phyloP scores from a whole-genome alignment of 108 stramenopile species.

The Cyclotella sp. region DNA sequence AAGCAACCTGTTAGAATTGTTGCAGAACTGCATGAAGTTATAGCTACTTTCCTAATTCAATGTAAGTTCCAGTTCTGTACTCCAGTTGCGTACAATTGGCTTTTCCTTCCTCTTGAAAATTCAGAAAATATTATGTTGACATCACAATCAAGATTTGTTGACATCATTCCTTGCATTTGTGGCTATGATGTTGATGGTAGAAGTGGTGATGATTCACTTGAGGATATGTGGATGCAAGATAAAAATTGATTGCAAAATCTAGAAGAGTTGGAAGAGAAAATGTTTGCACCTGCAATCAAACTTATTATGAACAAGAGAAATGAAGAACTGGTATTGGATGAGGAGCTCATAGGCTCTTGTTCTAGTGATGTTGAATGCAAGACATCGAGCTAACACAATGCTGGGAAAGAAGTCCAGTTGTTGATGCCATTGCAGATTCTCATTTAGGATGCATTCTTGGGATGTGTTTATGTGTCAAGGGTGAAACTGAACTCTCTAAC shows the following conservation, averaged over 20 bases:
- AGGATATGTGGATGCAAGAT: neutral
- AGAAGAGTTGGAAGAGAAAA: neutral
- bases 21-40: neutral
- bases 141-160: neutral
- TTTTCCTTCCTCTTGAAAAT: neutral
- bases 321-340: neutral
- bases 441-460: conserved; percentile 1
- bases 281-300: neutral
- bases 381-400: neutral
- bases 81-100: neutral
- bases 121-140: neutral
- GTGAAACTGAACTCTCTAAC: neutral
- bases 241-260: neutral
- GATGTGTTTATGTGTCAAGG: neutral
- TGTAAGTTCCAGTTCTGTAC: neutral
- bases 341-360: neutral
- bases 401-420: neutral
- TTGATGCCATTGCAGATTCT: conserved; percentile 1
- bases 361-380: neutral
- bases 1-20: neutral
- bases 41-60: no score
- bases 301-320: neutral
- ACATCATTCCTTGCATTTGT: neutral
- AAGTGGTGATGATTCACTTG: neutral
- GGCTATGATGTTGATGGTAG: neutral